Base-by-base conservation (phyloP, 306 rosid species). In the Ziziphus jujuba region DNA sequence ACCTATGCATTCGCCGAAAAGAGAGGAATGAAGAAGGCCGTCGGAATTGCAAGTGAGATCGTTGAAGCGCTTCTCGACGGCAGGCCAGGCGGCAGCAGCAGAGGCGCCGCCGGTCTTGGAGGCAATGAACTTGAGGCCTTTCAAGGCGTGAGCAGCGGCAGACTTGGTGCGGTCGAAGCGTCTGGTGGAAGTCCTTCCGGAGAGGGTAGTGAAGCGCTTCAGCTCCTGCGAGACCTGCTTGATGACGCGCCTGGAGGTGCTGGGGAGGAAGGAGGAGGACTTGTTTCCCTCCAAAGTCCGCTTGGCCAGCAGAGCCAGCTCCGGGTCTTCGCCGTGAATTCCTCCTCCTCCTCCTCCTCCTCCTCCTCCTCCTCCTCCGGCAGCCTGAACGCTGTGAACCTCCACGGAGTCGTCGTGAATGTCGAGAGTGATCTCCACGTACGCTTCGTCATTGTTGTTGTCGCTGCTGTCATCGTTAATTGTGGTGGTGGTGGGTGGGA, bases 1-100 rank as follows among this genome's bases (percentile, higher is more conserved):
- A 80, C 89, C 89, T 44, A 84, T 81, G 76, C 89, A 84, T 60
- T 84, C 84, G 24, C 86, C 87, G 57, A 84, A 84, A 69, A 78
- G 77, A 31, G 87, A 75, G 22, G 76, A 66, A 4, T 50, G 71
- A n/a, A 84, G 89, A 9, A 78, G 80, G 5, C 87, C 75, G 66
- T 84, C 56, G 66, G 86, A 34, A 36, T 69, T 58, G 54, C 74
- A 72, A 12, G 89, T 75, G 70, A 84, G 82, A 1, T 79, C 78
- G 24, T 81, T 67, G 52, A 78, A 84, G 6, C 78, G 78, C 51
- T 76, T 76, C 72, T 81, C 89, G 2, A 84, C 86, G 34, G 77
- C 31, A 0, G 66, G 65, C 89, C 89, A 84, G 28, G 67, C 79
- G 69, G 68, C 31, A 24, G 75, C 48, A 52, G 71, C 9, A 0